A percentile compares a stretch with the other conserved stretches of the same genome.
Evolutionary conservation across 2,329 filamentous ascomycete genomes (phyloP).

Genomic region (Teratosphaeria epicoccoides): DNA sequence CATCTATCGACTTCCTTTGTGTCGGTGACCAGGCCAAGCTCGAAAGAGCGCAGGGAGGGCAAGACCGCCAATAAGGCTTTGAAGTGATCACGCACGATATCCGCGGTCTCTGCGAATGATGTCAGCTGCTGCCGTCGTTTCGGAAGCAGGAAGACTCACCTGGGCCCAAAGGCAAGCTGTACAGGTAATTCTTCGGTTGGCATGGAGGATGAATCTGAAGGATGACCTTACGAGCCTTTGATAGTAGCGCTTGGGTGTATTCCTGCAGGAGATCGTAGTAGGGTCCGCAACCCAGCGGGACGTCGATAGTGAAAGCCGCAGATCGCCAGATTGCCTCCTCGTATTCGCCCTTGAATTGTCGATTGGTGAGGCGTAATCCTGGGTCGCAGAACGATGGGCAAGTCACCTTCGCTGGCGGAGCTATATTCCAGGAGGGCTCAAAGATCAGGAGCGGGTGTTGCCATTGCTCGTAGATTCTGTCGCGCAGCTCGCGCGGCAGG

Average conservation of each 20-base stretch:
- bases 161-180: too few species aligned
- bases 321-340: neutral
- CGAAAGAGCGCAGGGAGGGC: neutral
- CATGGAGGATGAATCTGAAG: neutral
- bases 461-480: slow-evolving; percentile 54
- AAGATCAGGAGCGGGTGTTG: neutral
- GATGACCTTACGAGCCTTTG: neutral
- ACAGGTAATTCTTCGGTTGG: too few species aligned
- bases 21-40: neutral
- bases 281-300: neutral
- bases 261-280: neutral
- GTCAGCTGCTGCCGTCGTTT: too few species aligned
- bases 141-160: too few species aligned
- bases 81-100: neutral
- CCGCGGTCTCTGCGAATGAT: neutral
- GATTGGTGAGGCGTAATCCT: neutral
- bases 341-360: neutral
- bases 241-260: neutral
- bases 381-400: neutral
- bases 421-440: neutral
- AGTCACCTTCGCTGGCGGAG: neutral
- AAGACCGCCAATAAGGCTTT: neutral
- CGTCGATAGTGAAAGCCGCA: neutral
- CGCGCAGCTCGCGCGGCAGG: slow-evolving; percentile 58
- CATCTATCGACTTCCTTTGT: neutral